A percentile compares a stretch with the other conserved stretches of the same genome.
Conservation (phyloP, 2,329 filamentous ascomycete species). For the Ambrosiella beaveri region DNA sequence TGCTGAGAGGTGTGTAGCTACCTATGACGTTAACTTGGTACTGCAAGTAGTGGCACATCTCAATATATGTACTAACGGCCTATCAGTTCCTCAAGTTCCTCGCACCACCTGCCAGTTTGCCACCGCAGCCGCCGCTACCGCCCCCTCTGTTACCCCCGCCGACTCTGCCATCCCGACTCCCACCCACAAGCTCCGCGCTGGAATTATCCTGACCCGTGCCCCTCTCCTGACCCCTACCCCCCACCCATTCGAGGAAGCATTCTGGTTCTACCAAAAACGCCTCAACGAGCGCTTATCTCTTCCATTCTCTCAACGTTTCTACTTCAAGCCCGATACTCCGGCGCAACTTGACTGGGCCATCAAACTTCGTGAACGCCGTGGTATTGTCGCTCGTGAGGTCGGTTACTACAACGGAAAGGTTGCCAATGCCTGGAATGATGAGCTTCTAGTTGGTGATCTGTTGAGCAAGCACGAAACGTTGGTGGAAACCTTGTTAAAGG, state of each 20-base stretch:
- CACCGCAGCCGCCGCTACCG: conserved; percentile 17
- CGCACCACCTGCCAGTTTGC: conserved; percentile 19
- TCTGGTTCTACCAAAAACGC: conserved; percentile 92
- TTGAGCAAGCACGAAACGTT: conserved; percentile 47
- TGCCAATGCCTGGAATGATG: conserved; percentile 73
- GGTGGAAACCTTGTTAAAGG: conserved; percentile 52
- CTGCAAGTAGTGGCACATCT: neutral
- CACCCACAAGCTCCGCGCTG: conserved; percentile 37
- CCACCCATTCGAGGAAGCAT: conserved; percentile 78
- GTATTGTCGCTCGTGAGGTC: conserved; percentile 66
- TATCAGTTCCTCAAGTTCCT: neutral
- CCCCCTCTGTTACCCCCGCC: conserved; percentile 14
- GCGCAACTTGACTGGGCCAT: conserved; percentile 77
- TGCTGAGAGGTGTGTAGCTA: conserved; percentile 7
- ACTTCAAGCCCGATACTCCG: conserved; percentile 82
- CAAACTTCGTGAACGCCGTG: conserved; percentile 56
- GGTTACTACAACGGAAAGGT: conserved; percentile 62
- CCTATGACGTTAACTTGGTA: neutral
- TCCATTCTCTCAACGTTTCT: conserved; percentile 80
- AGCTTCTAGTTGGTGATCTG: conserved; percentile 57
- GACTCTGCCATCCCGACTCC: conserved; percentile 11
- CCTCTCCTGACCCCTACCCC: conserved; percentile 73
- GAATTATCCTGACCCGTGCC: conserved; percentile 72
- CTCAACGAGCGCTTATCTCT: conserved; percentile 82
- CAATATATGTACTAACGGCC: neutral